A percentile compares a stretch with the other conserved stretches of the same genome.
phyloP scores from a whole-genome alignment of 2,329 filamentous ascomycete species.

The Phaeosphaeria sp. region DNA sequence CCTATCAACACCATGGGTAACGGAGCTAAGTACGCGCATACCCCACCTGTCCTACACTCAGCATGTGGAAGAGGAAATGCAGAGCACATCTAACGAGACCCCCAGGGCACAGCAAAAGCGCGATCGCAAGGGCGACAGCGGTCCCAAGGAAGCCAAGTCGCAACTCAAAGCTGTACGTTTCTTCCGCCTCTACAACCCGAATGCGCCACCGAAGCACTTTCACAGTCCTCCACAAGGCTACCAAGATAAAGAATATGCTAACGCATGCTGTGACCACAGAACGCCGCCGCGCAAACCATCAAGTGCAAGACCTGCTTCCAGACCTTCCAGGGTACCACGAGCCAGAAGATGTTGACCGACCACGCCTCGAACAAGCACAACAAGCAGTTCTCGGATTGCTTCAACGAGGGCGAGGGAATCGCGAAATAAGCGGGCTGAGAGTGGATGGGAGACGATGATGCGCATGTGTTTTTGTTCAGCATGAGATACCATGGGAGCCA shows the following conservation, averaged over 20 bases:
- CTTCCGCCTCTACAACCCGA: background rate
- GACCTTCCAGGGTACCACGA: constrained; percentile 80
- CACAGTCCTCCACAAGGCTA: background rate
- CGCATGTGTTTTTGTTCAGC: constrained; percentile 17
- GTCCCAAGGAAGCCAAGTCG: constrained; percentile 43
- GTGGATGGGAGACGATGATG: constrained; percentile 1
- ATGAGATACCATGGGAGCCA: constrained; percentile 30
- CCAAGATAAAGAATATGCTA: background rate
- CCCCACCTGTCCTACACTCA: background rate
- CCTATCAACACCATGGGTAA: constrained; percentile 41
- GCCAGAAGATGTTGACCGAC: constrained; percentile 72
- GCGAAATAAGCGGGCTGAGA: constrained; percentile 23
- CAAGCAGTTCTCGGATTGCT: constrained; percentile 75
- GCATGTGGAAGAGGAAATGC: background rate
- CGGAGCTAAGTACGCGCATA: constrained; percentile 44
- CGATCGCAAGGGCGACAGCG: constrained; percentile 42
- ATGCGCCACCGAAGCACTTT: background rate
- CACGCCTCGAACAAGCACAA: constrained; percentile 80
- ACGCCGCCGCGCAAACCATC: constrained; percentile 76
- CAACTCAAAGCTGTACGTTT: constrained; percentile 46
- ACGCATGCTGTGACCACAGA: constrained; percentile 55
- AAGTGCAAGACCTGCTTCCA: constrained; percentile 79
- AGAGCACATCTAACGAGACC: constrained; percentile 20
- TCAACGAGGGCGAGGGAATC: constrained; percentile 52
- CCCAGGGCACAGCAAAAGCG: constrained; percentile 48